phyloP scores from a whole-genome alignment of 2,329 filamentous ascomycete species.

The Mycocentrospora acerina region DNA sequence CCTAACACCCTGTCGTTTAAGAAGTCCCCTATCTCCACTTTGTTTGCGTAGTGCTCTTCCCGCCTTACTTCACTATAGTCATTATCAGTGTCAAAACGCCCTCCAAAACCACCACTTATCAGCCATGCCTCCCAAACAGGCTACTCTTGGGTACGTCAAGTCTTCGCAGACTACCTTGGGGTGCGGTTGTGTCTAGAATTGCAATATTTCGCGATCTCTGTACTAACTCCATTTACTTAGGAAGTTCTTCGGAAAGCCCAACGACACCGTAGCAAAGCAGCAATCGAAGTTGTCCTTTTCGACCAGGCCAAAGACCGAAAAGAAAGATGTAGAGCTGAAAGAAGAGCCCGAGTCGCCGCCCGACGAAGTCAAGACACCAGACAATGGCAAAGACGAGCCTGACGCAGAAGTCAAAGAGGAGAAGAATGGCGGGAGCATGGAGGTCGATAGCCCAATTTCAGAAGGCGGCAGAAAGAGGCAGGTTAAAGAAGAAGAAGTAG shows the following conservation, averaged over 20 bases:
- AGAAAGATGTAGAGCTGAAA: conserved; percentile 20
- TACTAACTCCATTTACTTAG: conserved; percentile 50
- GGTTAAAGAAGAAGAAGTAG: conserved; percentile 29
- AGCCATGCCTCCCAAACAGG: conserved; percentile 65
- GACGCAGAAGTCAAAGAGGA: conserved; percentile 21
- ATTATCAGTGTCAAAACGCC: conserved; percentile 8
- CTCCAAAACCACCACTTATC: conserved; percentile 6
- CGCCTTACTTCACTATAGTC: conserved; percentile 4
- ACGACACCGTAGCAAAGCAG: conserved; percentile 63
- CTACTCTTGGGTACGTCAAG: conserved; percentile 85
- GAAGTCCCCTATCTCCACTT: conserved; percentile 3
- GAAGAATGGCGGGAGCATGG: conserved; percentile 23
- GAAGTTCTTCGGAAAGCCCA: conserved; percentile 77
- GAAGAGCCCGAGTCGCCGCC: conserved; percentile 22
- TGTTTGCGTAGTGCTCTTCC: conserved; percentile 10
- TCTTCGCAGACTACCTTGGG: conserved; percentile 71
- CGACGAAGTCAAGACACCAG: conserved; percentile 17
- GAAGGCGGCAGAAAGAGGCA: conserved; percentile 29
- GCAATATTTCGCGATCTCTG: background rate
- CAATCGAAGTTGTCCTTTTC: conserved; percentile 80
- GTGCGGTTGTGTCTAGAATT: conserved; percentile 51
- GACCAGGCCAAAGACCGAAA: conserved; percentile 51
- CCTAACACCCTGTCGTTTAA: conserved; percentile 1
- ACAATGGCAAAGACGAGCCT: conserved; percentile 16
- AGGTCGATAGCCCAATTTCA: conserved; percentile 18